phyloP scores from a whole-genome alignment of 495 filamentous ascomycete species.

The Penicillium malachiteum region DNA sequence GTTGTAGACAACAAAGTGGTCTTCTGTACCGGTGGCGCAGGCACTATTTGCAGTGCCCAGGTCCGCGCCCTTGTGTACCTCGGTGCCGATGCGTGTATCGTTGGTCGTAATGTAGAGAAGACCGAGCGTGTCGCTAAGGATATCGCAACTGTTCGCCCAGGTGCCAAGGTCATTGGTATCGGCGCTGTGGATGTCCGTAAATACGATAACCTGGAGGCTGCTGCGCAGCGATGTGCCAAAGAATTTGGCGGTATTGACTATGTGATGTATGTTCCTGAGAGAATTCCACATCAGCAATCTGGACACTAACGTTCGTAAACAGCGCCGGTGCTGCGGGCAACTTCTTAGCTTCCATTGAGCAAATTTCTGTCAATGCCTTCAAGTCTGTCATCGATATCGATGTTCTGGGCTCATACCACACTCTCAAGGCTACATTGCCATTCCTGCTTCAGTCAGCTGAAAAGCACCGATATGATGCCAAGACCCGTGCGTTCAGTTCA shows the following conservation, averaged over 20 bases:
- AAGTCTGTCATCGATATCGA: conserved; percentile 97
- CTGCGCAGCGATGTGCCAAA: conserved; percentile 72
- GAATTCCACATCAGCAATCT: no score
- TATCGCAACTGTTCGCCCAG: conserved; percentile 73
- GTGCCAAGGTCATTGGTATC: conserved; percentile 81
- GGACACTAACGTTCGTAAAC: conserved; percentile 10
- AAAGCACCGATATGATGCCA: conserved; percentile 54
- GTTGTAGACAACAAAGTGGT: conserved; percentile 77
- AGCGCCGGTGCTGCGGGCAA: conserved; percentile 96
- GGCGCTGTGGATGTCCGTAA: conserved; percentile 82
- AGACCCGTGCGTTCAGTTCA: conserved; percentile 35
- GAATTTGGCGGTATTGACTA: conserved; percentile 88
- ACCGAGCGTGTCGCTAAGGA: conserved; percentile 76
- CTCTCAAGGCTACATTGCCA: conserved; percentile 83
- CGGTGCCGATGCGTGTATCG: conserved; percentile 89
- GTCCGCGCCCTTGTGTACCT: conserved; percentile 88
- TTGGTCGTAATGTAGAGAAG: conserved; percentile 88
- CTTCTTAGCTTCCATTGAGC: conserved; percentile 84
- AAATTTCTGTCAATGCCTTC: conserved; percentile 84
- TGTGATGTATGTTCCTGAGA: conserved; percentile 66
- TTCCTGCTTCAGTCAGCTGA: conserved; percentile 71
- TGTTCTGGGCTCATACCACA: conserved; percentile 89
- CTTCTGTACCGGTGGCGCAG: conserved; percentile 93
- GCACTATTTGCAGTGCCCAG: conserved; percentile 90
- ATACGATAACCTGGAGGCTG: conserved; percentile 63